Percentiles rank a stretch among this genome's conserved stretches.
Evolutionary conservation across 345 rosid genomes (phyloP).

Genomic region (Eucalyptus cloeziana): DNA sequence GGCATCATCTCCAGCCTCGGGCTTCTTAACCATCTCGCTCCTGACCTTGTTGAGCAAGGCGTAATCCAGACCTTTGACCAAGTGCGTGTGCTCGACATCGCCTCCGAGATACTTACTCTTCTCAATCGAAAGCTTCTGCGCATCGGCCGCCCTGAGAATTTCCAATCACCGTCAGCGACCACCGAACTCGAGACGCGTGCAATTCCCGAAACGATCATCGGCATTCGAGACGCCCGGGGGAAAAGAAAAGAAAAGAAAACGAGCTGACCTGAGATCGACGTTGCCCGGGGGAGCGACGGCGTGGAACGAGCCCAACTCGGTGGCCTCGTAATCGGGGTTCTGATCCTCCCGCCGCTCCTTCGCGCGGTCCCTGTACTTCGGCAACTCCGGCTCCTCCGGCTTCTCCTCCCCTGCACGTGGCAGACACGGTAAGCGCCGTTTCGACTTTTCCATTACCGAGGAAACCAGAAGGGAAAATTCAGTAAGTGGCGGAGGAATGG

Average conservation of each 20-base stretch:
- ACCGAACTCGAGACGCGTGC: background rate
- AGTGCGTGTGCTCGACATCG: constrained; percentile 95
- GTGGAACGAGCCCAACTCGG: constrained; percentile 81
- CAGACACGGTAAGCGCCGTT: background rate
- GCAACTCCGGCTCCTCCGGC: constrained; percentile 65
- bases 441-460: background rate
- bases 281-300: constrained; percentile 96
- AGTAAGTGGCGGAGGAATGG: background rate
- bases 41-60: constrained; percentile 84
- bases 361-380: constrained; percentile 85
- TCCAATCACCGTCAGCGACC: background rate
- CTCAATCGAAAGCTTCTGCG: constrained; percentile 79
- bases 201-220: background rate
- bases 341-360: constrained; percentile 97
- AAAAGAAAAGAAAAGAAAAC: background rate
- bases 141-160: constrained; percentile 52
- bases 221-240: background rate
- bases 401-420: constrained; percentile 68
- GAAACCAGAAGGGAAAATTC: background rate
- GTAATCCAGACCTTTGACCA: constrained; percentile 96
- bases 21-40: constrained; percentile 89
- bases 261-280: constrained; percentile 47
- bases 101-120: constrained; percentile 99
- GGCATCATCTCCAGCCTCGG: constrained; percentile 58
- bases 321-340: constrained; percentile 85